Evolutionary conservation across 2,329 filamentous ascomycete genomes (phyloP).

Genomic region (Hymenoscyphus linearis): DNA sequence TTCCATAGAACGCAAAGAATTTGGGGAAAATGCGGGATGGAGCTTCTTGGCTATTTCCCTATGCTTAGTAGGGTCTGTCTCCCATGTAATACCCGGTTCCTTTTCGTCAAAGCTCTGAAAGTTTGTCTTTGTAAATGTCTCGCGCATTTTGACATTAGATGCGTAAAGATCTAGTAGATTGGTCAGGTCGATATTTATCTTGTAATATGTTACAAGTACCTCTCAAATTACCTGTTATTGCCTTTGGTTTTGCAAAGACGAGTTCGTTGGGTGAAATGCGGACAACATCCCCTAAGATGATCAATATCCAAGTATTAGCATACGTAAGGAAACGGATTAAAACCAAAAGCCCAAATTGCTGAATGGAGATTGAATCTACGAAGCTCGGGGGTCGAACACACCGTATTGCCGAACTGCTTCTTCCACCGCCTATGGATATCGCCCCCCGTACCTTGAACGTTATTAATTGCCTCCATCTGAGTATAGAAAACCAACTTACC

Average conservation of each 20-base stretch:
- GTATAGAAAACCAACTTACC: not conserved
- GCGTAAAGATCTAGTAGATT: not conserved
- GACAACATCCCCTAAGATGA: conserved; percentile 13
- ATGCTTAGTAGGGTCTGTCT: conserved; percentile 4
- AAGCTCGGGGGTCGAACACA: not conserved
- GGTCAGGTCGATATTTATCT: not conserved
- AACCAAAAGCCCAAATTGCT: conserved; percentile 10
- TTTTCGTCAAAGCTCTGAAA: not conserved
- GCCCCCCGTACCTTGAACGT: not conserved
- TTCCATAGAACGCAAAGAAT: conserved; percentile 2
- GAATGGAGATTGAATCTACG: not conserved
- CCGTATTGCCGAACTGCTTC: conserved; percentile 5
- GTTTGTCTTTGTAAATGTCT: conserved; percentile 5
- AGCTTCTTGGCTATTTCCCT: conserved; percentile 8
- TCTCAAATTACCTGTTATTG: conserved; percentile 4
- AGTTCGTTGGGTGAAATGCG: conserved; percentile 22
- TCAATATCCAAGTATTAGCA: not conserved
- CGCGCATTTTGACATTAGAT: not conserved
- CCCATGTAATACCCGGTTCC: conserved; percentile 2
- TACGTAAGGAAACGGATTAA: not conserved
- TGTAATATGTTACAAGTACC: too few relatives aligned
- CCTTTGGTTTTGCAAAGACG: conserved; percentile 16
- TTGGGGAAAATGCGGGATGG: not conserved
- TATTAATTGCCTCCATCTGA: not conserved
- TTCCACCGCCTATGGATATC: conserved; percentile 9